Conservation (phyloP, 768 basidiomycete species). For the Boletus vinaceobasis region DNA sequence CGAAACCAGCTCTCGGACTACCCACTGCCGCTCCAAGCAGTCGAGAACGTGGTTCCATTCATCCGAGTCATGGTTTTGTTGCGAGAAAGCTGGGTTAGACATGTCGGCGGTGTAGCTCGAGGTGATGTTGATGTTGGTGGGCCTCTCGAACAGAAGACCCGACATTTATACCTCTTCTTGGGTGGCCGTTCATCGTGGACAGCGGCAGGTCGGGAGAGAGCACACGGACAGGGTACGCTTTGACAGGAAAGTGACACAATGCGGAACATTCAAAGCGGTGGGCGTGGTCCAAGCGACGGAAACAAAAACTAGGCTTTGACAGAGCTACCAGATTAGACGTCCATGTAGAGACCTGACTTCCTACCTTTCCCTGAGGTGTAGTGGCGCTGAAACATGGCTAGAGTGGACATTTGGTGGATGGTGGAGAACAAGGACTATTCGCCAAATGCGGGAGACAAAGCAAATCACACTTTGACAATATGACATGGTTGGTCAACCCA, state of each 20-base stretch:
- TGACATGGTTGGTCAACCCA: neutral
- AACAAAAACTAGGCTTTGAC: constrained; percentile 1
- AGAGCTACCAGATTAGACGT: neutral
- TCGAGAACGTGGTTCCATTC: neutral
- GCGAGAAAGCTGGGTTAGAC: neutral
- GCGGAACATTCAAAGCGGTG: neutral
- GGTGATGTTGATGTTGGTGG: neutral
- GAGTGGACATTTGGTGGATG: neutral
- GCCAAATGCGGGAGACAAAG: neutral
- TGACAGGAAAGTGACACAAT: neutral
- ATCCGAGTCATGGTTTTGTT: neutral
- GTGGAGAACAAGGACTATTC: constrained; percentile 6
- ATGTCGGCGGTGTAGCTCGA: neutral
- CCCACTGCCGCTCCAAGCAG: neutral
- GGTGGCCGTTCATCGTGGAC: constrained; percentile 4
- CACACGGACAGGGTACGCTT: neutral
- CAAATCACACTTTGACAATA: neutral
- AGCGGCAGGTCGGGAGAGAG: neutral
- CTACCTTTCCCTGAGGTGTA: neutral
- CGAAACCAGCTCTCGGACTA: neutral
- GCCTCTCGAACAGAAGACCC: neutral
- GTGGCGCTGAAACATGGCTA: neutral
- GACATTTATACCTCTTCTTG: constrained; percentile 9
- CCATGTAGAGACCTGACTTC: neutral
- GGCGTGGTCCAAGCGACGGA: constrained; percentile 6